Evolutionary conservation across 2,329 filamentous ascomycete genomes (phyloP).

Genomic region (Septoria linicola): DNA sequence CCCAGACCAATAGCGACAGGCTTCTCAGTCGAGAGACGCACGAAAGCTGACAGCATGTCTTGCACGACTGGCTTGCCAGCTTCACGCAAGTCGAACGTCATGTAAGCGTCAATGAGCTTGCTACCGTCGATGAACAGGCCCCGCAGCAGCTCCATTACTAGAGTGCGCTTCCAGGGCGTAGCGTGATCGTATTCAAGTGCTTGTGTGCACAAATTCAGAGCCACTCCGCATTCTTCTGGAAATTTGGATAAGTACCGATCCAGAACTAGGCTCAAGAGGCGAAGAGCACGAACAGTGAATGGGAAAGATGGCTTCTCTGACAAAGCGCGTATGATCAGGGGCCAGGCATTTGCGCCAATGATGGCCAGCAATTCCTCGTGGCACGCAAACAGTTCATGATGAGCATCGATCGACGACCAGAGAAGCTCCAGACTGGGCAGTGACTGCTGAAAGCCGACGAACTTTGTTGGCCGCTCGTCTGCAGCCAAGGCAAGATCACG

Average conservation of each 20-base stretch:
- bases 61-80: slow-evolving; percentile 74
- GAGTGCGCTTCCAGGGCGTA: slow-evolving; percentile 76
- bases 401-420: slow-evolving; percentile 83
- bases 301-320: slow-evolving; percentile 78
- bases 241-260: slow-evolving; percentile 74
- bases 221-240: slow-evolving; percentile 76
- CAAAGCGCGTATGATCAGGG: slow-evolving; percentile 73
- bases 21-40: slow-evolving; percentile 89
- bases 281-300: slow-evolving; percentile 74
- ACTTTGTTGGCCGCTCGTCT: slow-evolving; percentile 78
- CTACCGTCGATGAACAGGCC: slow-evolving; percentile 79
- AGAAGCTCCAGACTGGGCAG: slow-evolving; percentile 86
- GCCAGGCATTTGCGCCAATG: slow-evolving; percentile 74
- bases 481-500: slow-evolving; percentile 86
- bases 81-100: slow-evolving; percentile 71
- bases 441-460: slow-evolving; percentile 70
- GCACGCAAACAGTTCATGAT: slow-evolving; percentile 72
- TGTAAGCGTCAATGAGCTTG: slow-evolving; percentile 76
- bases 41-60: slow-evolving; percentile 81
- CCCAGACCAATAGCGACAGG: slow-evolving; percentile 84
- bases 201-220: slow-evolving; percentile 76
- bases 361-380: slow-evolving; percentile 81
- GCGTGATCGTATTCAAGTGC: slow-evolving; percentile 81
- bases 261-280: slow-evolving; percentile 79
- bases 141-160: slow-evolving; percentile 89